Evolutionary conservation across 768 basidiomycete species (phyloP).

Genomic region (Terana coerulea): DNA sequence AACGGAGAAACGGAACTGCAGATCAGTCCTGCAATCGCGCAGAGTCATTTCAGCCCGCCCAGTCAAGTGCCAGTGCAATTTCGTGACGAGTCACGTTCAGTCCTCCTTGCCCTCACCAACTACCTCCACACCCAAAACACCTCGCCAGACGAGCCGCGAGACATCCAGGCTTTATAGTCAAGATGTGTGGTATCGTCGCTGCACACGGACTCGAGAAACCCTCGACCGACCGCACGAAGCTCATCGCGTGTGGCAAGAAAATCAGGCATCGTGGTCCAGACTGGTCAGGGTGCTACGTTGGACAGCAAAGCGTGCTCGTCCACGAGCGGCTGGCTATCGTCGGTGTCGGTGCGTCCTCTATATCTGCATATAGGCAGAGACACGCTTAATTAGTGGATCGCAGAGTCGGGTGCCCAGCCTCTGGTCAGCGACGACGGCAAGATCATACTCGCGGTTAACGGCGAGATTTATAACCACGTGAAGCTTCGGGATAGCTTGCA

Average conservation of each 20-base stretch:
- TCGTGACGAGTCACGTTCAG: background rate
- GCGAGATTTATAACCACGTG: constrained; percentile 98
- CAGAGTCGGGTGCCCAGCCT: constrained; percentile 97
- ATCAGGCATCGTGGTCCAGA: constrained; percentile 95
- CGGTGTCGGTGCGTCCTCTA: constrained; percentile 77
- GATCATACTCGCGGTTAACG: constrained; percentile 87
- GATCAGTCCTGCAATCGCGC: background rate
- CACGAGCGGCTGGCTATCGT: constrained; percentile 98
- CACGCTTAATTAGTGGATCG: background rate
- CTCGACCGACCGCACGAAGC: constrained; percentile 59
- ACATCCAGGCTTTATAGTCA: constrained; percentile 14
- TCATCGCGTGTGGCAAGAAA: constrained; percentile 83
- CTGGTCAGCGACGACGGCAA: constrained; percentile 84
- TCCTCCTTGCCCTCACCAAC: background rate
- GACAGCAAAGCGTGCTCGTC: constrained; percentile 75
- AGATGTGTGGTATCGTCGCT: constrained; percentile 92
- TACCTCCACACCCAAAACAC: background rate
- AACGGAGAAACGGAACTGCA: constrained; percentile 4
- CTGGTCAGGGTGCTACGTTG: constrained; percentile 96
- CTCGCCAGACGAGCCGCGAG: background rate
- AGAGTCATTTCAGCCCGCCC: too few relatives aligned
- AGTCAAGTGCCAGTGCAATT: too few relatives aligned
- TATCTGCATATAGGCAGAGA: background rate
- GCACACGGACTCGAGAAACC: constrained; percentile 79
- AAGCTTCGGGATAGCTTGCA: constrained; percentile 68